Percentiles rank a stretch among this genome's conserved stretches.
phyloP scores from a whole-genome alignment of 1,284 basidiomycete species.

The Fistulina hepatica region DNA sequence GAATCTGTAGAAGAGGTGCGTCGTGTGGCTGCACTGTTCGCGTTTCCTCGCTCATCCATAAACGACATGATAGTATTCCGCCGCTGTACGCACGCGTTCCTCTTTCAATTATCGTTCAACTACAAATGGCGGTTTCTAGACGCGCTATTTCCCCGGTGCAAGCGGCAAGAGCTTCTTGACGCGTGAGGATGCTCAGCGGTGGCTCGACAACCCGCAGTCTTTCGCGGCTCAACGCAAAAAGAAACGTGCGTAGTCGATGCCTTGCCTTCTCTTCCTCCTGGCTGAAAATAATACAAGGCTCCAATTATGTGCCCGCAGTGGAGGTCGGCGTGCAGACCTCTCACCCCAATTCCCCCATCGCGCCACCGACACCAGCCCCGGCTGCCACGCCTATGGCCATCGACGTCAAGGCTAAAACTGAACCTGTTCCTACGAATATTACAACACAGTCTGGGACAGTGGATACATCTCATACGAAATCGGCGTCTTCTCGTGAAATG shows the following conservation, averaged over 20 bases:
- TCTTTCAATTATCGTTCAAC: background rate
- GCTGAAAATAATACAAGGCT: constrained; percentile 3
- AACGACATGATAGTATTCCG: background rate
- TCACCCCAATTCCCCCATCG: constrained; percentile 26
- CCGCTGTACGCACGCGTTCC: background rate
- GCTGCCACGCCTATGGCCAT: background rate
- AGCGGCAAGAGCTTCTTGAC: constrained; percentile 1
- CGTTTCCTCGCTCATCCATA: background rate
- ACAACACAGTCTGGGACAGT: too few relatives aligned
- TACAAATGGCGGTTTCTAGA: background rate
- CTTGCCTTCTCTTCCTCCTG: constrained; percentile 6
- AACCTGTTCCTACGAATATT: too few relatives aligned
- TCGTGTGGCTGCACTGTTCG: background rate
- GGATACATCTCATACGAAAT: too few relatives aligned
- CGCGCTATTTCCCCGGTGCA: background rate
- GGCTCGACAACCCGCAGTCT: background rate
- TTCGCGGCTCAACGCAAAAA: background rate
- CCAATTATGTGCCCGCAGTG: too few relatives aligned
- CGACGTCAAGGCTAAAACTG: background rate
- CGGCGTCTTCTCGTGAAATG: too few relatives aligned
- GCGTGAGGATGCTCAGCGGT: constrained; percentile 4
- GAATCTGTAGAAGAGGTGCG: constrained; percentile 31
- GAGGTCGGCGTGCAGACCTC: constrained; percentile 44
- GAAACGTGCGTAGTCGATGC: constrained; percentile 1
- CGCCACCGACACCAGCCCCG: background rate